These are phyloP conservation scores for Apiospora marii DNA, from an alignment of 2,329 filamentous ascomycete species.

Conservation along the genomic window DNA sequence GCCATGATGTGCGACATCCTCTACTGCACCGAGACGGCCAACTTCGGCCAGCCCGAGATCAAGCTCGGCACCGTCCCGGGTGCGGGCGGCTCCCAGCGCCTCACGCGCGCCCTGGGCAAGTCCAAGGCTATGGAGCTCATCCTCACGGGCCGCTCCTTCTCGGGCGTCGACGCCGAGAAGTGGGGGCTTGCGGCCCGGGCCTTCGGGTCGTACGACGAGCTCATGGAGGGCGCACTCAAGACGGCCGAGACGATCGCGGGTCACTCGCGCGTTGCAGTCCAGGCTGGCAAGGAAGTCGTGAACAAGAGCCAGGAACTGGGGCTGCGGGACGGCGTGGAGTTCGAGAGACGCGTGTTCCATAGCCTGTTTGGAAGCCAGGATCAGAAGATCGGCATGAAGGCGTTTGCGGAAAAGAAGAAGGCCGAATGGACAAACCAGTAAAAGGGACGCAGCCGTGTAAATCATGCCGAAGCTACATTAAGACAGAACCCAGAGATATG, in stretches of 20 bases:
- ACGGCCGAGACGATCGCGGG: conserved; percentile 90
- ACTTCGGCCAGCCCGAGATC: conserved; percentile 97
- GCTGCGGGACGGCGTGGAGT: conserved; percentile 91
- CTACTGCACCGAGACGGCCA: conserved; percentile 85
- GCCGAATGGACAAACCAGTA: conserved; percentile 87
- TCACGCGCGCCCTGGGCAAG: conserved; percentile 86
- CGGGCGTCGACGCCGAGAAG: conserved; percentile 81
- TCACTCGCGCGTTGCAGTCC: conserved; percentile 85
- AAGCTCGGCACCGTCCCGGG: conserved; percentile 93
- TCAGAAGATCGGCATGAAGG: conserved; percentile 96
- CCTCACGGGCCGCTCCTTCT: conserved; percentile 84
- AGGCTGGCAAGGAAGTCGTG: conserved; percentile 96
- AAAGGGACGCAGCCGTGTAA: neutral
- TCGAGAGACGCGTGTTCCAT: conserved; percentile 93
- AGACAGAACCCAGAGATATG: neutral
- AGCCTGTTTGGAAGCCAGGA: conserved; percentile 91
- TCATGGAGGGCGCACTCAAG: conserved; percentile 81
- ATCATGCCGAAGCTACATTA: neutral
- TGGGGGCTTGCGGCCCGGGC: conserved; percentile 90
- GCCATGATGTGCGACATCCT: conserved; percentile 97
- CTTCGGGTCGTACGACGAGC: conserved; percentile 80
- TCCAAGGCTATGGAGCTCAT: conserved; percentile 91
- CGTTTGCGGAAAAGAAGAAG: conserved; percentile 95
- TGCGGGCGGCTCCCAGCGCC: conserved; percentile 87
- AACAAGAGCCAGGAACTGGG: conserved; percentile 97